Percentiles rank a stretch among this genome's conserved stretches.
These are phyloP conservation scores for Lepidium didymum DNA, from an alignment of 345 rosid genomes.

Conservation along the genomic window DNA sequence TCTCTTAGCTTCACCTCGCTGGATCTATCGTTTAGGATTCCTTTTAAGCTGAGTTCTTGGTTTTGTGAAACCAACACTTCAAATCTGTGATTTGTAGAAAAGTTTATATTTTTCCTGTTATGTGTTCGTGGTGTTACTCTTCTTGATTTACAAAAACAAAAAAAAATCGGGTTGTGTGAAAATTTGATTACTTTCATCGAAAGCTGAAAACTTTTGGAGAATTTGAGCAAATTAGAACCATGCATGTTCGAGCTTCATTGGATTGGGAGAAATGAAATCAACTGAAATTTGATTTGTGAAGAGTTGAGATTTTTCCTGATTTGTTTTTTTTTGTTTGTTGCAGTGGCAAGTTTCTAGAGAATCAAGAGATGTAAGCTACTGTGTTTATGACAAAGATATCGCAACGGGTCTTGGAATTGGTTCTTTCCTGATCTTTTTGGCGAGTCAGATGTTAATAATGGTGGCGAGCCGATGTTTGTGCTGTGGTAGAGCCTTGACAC, in stretches of 20 bases:
- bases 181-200: not conserved
- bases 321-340: not conserved
- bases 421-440: constrained; percentile 48
- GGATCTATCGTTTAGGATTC: not conserved
- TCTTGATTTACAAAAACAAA: too few species aligned
- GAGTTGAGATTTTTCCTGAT: not conserved
- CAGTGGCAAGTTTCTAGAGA: constrained; percentile 34
- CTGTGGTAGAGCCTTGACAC: constrained; percentile 73
- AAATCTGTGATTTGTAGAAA: too few species aligned
- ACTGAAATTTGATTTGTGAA: not conserved
- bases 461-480: constrained; percentile 66
- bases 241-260: not conserved
- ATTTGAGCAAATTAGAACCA: not conserved
- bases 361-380: constrained; percentile 35
- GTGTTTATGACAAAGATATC: constrained; percentile 70
- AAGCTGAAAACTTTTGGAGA: not conserved
- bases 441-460: constrained; percentile 68
- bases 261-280: not conserved
- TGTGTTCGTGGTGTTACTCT: too few species aligned
- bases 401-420: constrained; percentile 79
- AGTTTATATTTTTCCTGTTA: too few species aligned
- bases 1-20: not conserved
- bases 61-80: not conserved
- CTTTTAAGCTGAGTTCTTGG: not conserved
- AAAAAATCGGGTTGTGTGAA: too few species aligned